Percentiles rank a stretch among this genome's conserved stretches.
phyloP scores from a whole-genome alignment of 768 basidiomycete species.

The Agaricus sinodeliciosus region DNA sequence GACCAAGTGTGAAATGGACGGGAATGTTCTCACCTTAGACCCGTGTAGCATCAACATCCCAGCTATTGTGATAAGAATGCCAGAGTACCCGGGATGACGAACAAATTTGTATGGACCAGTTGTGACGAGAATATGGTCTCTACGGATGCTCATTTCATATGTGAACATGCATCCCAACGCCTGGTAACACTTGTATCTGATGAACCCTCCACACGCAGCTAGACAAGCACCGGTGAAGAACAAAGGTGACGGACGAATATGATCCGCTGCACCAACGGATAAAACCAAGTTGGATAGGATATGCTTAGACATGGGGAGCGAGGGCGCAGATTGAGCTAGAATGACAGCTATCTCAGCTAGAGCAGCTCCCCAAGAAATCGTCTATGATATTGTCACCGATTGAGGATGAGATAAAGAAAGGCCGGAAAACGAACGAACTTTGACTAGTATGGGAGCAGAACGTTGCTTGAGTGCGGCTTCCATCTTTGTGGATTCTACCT shows the following conservation, averaged over 20 bases:
- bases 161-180: constrained; percentile 44
- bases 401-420: neutral
- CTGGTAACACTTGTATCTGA: constrained; percentile 36
- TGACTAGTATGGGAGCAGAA: constrained; percentile 24
- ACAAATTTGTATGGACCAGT: constrained; percentile 41
- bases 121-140: constrained; percentile 39
- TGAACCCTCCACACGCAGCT: constrained; percentile 31
- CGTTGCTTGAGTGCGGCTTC: constrained; percentile 32
- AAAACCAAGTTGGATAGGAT: constrained; percentile 24
- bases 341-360: constrained; percentile 32
- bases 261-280: constrained; percentile 14
- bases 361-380: constrained; percentile 30
- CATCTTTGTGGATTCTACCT: constrained; percentile 25
- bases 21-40: constrained; percentile 22
- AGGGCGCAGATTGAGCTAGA: constrained; percentile 22
- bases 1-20: neutral
- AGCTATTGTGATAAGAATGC: constrained; percentile 27
- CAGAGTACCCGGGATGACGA: constrained; percentile 47
- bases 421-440: constrained; percentile 21
- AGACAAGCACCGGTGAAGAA: constrained; percentile 34
- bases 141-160: constrained; percentile 43
- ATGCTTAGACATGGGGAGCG: constrained; percentile 14
- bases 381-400: constrained; percentile 16
- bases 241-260: constrained; percentile 22
- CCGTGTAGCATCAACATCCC: constrained; percentile 31